Evolutionary conservation across 2,329 filamentous ascomycete species (phyloP), one percentile per base, ranked within the genome.

Genomic region (Microsporum ferrugineum): DNA sequence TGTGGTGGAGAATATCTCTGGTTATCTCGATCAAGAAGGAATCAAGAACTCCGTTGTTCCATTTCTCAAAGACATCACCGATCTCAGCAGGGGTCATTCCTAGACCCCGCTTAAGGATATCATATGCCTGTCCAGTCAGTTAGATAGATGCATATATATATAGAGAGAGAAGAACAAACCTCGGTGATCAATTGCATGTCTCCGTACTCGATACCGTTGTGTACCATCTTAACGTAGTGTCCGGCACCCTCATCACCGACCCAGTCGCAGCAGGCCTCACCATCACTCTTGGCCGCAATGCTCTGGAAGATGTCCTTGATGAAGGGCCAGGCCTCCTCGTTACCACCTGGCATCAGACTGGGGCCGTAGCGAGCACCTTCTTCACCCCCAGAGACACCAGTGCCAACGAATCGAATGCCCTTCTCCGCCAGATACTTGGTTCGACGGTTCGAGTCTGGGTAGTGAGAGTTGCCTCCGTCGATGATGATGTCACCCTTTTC

Each of bases 151-250:
- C 17, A 23, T 23, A 51, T 38, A 12, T 8, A 60, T 14, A 14
- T 33, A 14, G 6, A 39, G n/a, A 23, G 51, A 43, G 39, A 23
- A 23, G 17, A 23, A 14, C 84, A 71, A 80, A 96, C 92, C 87
- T 99, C 94, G 79, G 88, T 95, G 77, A 99, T 99, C 73, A 99
- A 84, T 84, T 99, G 94, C 94, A 99, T 99, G 82, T 99, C 94
- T 86, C 94, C 94, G 77, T 99, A 99, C 82, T 99, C 94, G 72
- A 99, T 99, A 84, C 94, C 94, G 81, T 99, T 99, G 88, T 99
- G 94, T 66, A 99, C 94, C 94, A 99, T 99, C 89, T 99, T 99
- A 83, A 99, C 92, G 84, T 96, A 99, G 87, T 99, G 94, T 71
- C 94, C 94, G 80, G 94, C 89, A 85, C 94, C 94, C 79, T 97